Evolutionary conservation across 2,329 filamentous ascomycete species (phyloP).

Genomic region (Diaporthe velutina): DNA sequence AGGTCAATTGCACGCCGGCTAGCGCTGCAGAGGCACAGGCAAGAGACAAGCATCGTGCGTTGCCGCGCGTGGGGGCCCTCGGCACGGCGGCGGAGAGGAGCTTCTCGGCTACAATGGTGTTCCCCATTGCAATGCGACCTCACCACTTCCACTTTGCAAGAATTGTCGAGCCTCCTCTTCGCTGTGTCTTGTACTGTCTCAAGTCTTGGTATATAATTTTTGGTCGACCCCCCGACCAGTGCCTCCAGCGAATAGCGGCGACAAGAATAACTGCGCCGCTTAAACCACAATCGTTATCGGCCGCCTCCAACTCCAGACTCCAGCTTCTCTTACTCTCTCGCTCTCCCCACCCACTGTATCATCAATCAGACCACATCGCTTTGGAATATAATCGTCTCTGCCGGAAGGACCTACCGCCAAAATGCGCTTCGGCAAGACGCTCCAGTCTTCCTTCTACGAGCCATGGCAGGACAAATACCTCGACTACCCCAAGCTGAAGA

Average conservation of each 20-base stretch:
- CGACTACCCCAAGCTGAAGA: slow-evolving; percentile 94
- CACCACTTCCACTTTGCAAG: neutral
- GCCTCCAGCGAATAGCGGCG: neutral
- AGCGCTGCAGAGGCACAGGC: slow-evolving; percentile 19
- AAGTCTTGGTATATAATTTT: neutral
- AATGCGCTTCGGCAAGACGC: slow-evolving; percentile 95
- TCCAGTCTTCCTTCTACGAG: slow-evolving; percentile 82
- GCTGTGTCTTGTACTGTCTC: neutral
- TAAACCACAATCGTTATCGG: neutral
- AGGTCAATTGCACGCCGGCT: slow-evolving; percentile 36
- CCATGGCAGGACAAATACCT: slow-evolving; percentile 97
- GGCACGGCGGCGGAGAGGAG: slow-evolving; percentile 5
- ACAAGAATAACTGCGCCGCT: neutral
- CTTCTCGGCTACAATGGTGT: slow-evolving; percentile 6
- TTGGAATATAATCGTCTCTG: neutral
- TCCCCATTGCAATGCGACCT: slow-evolving; percentile 26
- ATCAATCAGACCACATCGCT: neutral
- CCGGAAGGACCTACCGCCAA: slow-evolving; percentile 42
- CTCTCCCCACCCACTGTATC: neutral
- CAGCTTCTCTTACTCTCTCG: neutral
- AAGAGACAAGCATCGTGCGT: slow-evolving; percentile 8
- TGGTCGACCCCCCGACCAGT: neutral
- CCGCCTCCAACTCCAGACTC: neutral
- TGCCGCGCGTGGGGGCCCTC: slow-evolving; percentile 22
- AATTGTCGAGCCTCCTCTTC: neutral